These are phyloP conservation scores for Aspergillus indologenus DNA, from an alignment of 495 filamentous ascomycete genomes.

Conservation along the genomic window DNA sequence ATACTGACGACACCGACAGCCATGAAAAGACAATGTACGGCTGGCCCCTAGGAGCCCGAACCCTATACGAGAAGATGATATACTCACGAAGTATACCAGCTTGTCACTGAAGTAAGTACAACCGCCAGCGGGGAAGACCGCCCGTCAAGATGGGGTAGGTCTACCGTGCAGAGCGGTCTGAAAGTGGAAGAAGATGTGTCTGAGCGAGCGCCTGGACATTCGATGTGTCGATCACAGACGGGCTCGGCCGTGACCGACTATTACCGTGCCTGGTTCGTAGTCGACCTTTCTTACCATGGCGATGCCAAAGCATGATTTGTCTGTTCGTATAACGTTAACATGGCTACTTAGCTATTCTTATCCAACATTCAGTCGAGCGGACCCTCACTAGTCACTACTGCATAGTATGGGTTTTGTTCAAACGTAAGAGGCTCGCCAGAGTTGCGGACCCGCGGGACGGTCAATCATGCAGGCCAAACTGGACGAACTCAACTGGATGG, in stretches of 20 bases:
- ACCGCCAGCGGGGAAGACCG: neutral
- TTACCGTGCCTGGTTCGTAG: neutral
- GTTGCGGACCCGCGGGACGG: neutral
- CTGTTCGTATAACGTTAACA: neutral
- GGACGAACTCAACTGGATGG: constrained; percentile 3
- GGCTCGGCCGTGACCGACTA: neutral
- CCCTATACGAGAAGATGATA: neutral
- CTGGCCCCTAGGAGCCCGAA: neutral
- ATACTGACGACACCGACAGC: neutral
- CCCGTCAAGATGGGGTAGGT: neutral
- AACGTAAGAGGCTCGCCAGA: neutral
- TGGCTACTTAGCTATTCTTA: neutral
- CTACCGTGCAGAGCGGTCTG: neutral
- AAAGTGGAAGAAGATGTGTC: neutral
- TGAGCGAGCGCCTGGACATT: neutral
- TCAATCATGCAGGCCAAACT: constrained; percentile 6
- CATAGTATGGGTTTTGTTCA: too few species aligned
- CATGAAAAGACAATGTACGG: neutral
- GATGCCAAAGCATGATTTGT: neutral
- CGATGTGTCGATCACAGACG: neutral
- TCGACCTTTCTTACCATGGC: neutral
- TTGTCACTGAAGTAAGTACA: neutral
- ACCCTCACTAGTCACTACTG: too few species aligned
- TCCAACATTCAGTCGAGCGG: neutral
- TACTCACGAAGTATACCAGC: neutral